These are phyloP conservation scores for Coelastrella sp. DNA, from an alignment of 139 green algal species.

Conservation along the genomic window DNA sequence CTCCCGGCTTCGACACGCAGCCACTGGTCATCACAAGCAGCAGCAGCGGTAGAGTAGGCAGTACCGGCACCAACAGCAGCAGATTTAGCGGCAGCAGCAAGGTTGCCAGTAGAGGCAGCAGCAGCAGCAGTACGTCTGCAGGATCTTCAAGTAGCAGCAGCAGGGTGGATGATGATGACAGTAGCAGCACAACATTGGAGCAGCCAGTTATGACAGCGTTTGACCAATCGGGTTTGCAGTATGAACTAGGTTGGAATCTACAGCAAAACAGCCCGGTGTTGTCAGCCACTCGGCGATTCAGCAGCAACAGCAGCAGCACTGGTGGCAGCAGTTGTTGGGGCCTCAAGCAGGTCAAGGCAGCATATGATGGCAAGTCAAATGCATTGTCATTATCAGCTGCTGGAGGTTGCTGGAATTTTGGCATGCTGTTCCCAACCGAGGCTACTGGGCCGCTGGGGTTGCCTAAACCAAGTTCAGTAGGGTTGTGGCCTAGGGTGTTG, in stretches of 20 bases:
- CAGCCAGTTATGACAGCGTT: neutral
- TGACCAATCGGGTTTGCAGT: constrained; percentile 17
- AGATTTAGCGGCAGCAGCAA: neutral
- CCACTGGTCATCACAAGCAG: neutral
- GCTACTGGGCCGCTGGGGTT: neutral
- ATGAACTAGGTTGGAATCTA: constrained; percentile 22
- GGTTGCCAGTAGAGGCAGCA: neutral
- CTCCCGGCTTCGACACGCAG: neutral
- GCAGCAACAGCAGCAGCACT: constrained; percentile 1
- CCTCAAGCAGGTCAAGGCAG: constrained; percentile 4
- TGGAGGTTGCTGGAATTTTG: constrained; percentile 24
- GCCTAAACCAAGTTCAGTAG: neutral
- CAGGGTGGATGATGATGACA: neutral
- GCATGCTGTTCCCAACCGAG: constrained; percentile 28
- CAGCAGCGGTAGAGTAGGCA: neutral
- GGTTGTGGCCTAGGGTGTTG: constrained; percentile 14
- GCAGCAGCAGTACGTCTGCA: neutral
- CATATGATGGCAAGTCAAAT: constrained; percentile 11
- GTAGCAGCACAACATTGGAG: neutral
- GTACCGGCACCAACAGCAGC: neutral
- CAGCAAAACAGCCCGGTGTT: neutral
- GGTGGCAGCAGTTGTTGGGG: constrained; percentile 8
- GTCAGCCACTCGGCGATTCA: neutral
- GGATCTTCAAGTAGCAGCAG: neutral
- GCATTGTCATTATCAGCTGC: constrained; percentile 13